Evolutionary conservation across 2,329 filamentous ascomycete species (phyloP), one percentile per base, ranked within the genome.

Genomic region (Trichoderma oligosporum): DNA sequence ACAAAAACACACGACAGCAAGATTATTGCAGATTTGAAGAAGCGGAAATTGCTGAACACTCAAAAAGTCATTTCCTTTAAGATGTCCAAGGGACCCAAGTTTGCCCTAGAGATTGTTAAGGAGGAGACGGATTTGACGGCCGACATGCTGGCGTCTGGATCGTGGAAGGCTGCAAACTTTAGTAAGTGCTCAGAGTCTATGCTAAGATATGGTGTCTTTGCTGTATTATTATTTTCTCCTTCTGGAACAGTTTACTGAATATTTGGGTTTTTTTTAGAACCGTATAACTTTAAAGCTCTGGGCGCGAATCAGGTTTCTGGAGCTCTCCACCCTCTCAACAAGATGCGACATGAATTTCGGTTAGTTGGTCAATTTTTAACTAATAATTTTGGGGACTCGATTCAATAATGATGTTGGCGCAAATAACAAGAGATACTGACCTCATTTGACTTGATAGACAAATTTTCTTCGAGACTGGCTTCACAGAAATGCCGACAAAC

Each of bases 381-480:
- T n/a, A 5, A 24, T 1, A 2, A 0, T 7, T 4, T 1, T 1
- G 2, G 36, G 7, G 2, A 2, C 7, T 11, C 20, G 12, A 6
- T 7, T 11, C 1, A 2, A 24, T 12, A 14, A 14, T 25, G 4
- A 36, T 18, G n/a, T n/a, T n/a, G n/a, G n/a, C n/a, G n/a, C n/a
- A n/a, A n/a, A n/a, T n/a, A n/a, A n/a, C n/a, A n/a, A n/a, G n/a
- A n/a, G n/a, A 12, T 18, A 5, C 41, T 46, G 6, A 55, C 18
- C 3, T 3, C 1, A 16, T 7, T 0, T 20, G 22, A 0, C 4
- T 12, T 7, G 14, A 4, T 27, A 61, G 59, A 59, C 89, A 94
- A 70, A 97, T 99, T 71, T 99, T 99, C 85, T 97, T 99, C 76
- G 91, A 96, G 72, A 96, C 96, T 86, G 94, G 93, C 53, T 99